These are phyloP conservation scores for Neurospora sp. DNA, from an alignment of 495 filamentous ascomycete species.

Conservation along the genomic window DNA sequence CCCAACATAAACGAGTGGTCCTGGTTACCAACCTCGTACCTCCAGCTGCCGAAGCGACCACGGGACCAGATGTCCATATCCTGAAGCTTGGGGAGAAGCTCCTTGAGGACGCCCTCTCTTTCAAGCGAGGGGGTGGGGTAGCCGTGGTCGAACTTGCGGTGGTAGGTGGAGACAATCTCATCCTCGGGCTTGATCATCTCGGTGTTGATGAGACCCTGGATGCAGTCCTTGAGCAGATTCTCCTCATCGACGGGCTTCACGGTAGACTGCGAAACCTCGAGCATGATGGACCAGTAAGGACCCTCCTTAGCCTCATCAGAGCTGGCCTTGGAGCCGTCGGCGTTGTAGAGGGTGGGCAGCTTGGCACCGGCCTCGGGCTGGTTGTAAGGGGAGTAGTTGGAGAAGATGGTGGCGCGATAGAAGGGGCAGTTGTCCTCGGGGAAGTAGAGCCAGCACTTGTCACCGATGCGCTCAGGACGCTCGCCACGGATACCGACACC, in stretches of 20 bases:
- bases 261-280: constrained; percentile 92
- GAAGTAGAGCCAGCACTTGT: constrained; percentile 99
- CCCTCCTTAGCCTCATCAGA: constrained; percentile 63
- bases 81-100: constrained; percentile 88
- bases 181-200: constrained; percentile 83
- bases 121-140: constrained; percentile 94
- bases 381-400: constrained; percentile 99
- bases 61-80: constrained; percentile 87
- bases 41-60: constrained; percentile 96
- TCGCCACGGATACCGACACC: constrained; percentile 88
- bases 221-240: constrained; percentile 77
- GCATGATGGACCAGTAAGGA: constrained; percentile 99
- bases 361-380: constrained; percentile 75
- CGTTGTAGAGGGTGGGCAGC: constrained; percentile 77
- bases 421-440: constrained; percentile 98
- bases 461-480: constrained; percentile 92
- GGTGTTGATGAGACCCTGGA: constrained; percentile 95
- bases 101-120: constrained; percentile 86
- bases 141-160: constrained; percentile 97
- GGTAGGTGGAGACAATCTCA: constrained; percentile 97
- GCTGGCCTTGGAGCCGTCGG: constrained; percentile 68
- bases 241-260: constrained; percentile 86
- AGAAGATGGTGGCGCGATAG: constrained; percentile 99
- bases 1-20: constrained; percentile 99
- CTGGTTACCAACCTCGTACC: constrained; percentile 92